Percentiles rank a stretch among this genome's conserved stretches.
These are phyloP conservation scores for Phytophthora ohioensis DNA, from an alignment of 352 stramenopile genomes.

Conservation along the genomic window DNA sequence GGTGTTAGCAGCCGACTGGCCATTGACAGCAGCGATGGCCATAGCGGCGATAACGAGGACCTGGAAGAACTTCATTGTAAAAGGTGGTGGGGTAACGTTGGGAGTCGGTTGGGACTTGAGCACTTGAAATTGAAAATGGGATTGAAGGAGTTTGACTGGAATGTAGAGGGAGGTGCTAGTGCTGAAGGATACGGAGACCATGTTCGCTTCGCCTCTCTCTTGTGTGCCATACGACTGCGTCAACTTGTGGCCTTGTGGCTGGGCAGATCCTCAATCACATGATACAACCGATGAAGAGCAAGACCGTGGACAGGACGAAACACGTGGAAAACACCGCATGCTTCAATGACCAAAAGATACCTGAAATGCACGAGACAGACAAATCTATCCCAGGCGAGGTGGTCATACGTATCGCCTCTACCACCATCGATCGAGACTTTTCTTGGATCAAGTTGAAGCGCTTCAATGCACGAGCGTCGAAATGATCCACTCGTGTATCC, in stretches of 20 bases:
- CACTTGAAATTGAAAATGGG: conserved; percentile 26
- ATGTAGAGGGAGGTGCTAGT: conserved; percentile 3
- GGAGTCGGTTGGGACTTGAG: conserved; percentile 32
- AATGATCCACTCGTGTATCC: conserved; percentile 20
- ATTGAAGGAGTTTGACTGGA: conserved; percentile 17
- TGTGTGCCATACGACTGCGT: conserved; percentile 21
- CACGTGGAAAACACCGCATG: conserved; percentile 16
- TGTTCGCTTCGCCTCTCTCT: conserved; percentile 20
- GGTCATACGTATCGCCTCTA: conserved; percentile 22
- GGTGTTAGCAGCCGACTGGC: conserved; percentile 29
- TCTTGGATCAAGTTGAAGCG: conserved; percentile 5
- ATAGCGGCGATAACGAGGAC: conserved; percentile 40
- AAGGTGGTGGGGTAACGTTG: background rate
- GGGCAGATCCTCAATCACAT: conserved; percentile 24
- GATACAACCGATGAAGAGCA: conserved; percentile 11
- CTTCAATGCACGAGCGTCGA: conserved; percentile 11
- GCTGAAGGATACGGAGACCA: conserved; percentile 4
- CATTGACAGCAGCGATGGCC: conserved; percentile 35
- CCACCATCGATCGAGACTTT: conserved; percentile 7
- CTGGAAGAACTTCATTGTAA: conserved; percentile 46
- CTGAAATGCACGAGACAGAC: background rate
- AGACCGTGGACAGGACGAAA: conserved; percentile 31
- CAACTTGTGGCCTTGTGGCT: conserved; percentile 26
- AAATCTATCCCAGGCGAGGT: conserved; percentile 11
- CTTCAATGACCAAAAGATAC: conserved; percentile 4